A percentile compares a stretch with the other conserved stretches of the same genome.
These are phyloP conservation scores for Umbelopsis sp. DNA, from an alignment of 192 early-diverging fungal species.

Conservation along the genomic window DNA sequence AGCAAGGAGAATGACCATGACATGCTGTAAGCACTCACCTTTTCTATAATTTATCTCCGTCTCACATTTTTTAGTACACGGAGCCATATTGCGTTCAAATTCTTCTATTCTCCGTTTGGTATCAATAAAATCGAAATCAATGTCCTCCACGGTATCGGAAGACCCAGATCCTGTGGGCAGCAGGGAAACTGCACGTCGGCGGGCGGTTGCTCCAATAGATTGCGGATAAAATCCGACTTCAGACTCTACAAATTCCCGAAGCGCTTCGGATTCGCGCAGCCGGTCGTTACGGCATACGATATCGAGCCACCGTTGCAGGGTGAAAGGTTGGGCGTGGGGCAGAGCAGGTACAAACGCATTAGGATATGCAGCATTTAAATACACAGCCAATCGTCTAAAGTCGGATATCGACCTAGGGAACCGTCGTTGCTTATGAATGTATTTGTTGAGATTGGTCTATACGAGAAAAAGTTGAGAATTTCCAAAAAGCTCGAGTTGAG, in stretches of 20 bases:
- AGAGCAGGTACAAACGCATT: constrained; percentile 29
- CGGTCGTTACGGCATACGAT: constrained; percentile 26
- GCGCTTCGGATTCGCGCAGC: constrained; percentile 24
- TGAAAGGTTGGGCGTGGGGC: constrained; percentile 3
- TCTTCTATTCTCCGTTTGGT: constrained; percentile 17
- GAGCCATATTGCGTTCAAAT: constrained; percentile 17
- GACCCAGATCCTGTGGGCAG: constrained; percentile 3
- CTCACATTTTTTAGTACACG: not conserved
- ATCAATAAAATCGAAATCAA: constrained; percentile 26
- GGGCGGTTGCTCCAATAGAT: not conserved
- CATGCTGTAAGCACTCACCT: not conserved
- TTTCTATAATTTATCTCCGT: not conserved
- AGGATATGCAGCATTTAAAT: constrained; percentile 25
- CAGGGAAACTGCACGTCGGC: constrained; percentile 2
- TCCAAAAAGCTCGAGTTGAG: not conserved
- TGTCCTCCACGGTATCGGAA: constrained; percentile 14
- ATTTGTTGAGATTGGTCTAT: constrained; percentile 34
- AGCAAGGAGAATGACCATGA: not conserved
- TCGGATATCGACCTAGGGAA: constrained; percentile 38
- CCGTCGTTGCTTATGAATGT: constrained; percentile 35
- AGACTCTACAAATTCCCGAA: constrained; percentile 41
- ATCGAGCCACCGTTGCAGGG: constrained; percentile 32
- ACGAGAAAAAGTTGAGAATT: not conserved
- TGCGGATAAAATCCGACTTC: constrained; percentile 27
- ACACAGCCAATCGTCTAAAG: constrained; percentile 24